These are phyloP conservation scores for Pythium biforme DNA, from an alignment of 352 stramenopile species.

Conservation along the genomic window DNA sequence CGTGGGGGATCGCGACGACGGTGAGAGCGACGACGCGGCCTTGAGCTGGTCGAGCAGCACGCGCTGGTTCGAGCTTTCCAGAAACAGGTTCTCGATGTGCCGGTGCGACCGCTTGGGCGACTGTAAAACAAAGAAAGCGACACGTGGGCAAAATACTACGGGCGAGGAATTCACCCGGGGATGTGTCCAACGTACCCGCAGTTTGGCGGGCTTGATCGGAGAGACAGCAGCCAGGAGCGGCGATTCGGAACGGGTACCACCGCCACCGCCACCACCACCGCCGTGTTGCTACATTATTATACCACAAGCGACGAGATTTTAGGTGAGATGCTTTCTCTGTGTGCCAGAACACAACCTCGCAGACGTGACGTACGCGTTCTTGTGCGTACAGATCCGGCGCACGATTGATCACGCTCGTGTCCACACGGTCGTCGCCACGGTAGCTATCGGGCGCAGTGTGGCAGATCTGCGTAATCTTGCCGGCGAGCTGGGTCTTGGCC, in stretches of 20 bases:
- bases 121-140: background rate
- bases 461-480: slow-evolving; percentile 45
- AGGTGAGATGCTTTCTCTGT: no score
- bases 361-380: slow-evolving; percentile 32
- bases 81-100: slow-evolving; percentile 42
- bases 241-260: slow-evolving; percentile 13
- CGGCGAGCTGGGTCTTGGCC: slow-evolving; percentile 38
- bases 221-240: slow-evolving; percentile 36
- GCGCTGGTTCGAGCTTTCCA: slow-evolving; percentile 52
- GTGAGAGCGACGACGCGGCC: slow-evolving; percentile 24
- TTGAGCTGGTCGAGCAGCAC: slow-evolving; percentile 57
- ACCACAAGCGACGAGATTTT: background rate
- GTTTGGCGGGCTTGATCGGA: slow-evolving; percentile 41
- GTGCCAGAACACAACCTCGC: no score
- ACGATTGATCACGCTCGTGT: slow-evolving; percentile 28
- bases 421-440: slow-evolving; percentile 18
- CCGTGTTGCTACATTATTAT: background rate
- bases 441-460: slow-evolving; percentile 36
- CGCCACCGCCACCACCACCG: background rate
- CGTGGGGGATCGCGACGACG: background rate
- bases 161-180: no score
- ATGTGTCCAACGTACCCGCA: slow-evolving; percentile 20
- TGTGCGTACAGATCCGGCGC: slow-evolving; percentile 42
- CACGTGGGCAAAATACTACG: background rate
- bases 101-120: slow-evolving; percentile 24